These are phyloP conservation scores for Globisporangium nunn DNA, from an alignment of 352 stramenopile genomes.

Conservation along the genomic window DNA sequence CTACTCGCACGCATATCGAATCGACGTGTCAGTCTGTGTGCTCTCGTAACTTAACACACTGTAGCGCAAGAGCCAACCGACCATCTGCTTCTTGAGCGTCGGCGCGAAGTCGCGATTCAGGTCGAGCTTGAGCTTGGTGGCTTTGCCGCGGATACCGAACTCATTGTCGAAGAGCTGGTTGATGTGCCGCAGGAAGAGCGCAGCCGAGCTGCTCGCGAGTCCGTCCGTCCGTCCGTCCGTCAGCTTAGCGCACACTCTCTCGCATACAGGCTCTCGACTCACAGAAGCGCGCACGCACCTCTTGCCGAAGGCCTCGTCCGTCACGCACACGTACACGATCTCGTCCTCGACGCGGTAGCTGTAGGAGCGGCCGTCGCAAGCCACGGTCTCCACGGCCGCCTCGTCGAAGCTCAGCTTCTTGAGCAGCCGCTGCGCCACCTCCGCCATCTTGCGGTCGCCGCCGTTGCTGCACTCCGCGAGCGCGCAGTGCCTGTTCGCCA, in stretches of 20 bases:
- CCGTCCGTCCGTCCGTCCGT: background rate
- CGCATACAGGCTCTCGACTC: background rate
- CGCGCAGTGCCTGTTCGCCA: slow-evolving; percentile 75
- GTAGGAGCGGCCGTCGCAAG: slow-evolving; percentile 77
- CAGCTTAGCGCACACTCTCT: background rate
- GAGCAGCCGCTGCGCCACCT: slow-evolving; percentile 80
- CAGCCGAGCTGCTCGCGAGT: slow-evolving; percentile 37
- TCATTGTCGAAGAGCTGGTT: slow-evolving; percentile 81
- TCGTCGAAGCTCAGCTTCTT: slow-evolving; percentile 82
- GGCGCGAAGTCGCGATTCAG: slow-evolving; percentile 84
- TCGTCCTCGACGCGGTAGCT: slow-evolving; percentile 83
- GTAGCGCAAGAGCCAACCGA: slow-evolving; percentile 7
- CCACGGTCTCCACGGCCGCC: slow-evolving; percentile 69
- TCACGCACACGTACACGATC: slow-evolving; percentile 82
- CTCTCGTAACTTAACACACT: background rate
- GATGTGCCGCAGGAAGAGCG: slow-evolving; percentile 81
- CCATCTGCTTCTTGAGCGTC: slow-evolving; percentile 83
- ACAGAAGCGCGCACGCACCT: slow-evolving; percentile 22
- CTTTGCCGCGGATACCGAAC: slow-evolving; percentile 82
- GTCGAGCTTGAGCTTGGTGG: slow-evolving; percentile 84
- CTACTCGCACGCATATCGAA: slow-evolving; percentile 13
- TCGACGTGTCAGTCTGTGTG: background rate
- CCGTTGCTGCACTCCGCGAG: slow-evolving; percentile 78
- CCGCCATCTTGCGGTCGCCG: slow-evolving; percentile 81
- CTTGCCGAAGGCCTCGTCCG: slow-evolving; percentile 72